Evolutionary conservation across 1,284 basidiomycete species (phyloP).

Genomic region (Cutaneotrichosporon sp.): DNA sequence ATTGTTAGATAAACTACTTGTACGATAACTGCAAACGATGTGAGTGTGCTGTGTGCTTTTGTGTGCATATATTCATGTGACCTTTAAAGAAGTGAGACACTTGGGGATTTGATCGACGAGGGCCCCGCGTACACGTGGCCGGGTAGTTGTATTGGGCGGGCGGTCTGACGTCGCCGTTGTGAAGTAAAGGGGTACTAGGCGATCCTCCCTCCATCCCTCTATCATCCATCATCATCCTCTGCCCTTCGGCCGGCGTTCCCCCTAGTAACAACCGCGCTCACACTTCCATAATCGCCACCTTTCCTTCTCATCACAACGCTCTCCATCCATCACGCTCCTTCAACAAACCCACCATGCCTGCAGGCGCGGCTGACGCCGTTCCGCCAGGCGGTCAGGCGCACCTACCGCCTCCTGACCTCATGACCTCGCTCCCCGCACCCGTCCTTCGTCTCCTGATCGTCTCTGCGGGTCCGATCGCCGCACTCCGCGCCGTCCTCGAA

Average conservation of each 20-base stretch:
- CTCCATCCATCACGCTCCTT: neutral
- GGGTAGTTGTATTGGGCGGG: neutral
- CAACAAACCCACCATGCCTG: conserved; percentile 11
- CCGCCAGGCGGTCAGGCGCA: conserved; percentile 9
- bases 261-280: neutral
- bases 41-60: neutral
- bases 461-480: conserved; percentile 60
- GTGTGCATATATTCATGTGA: neutral
- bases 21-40: neutral
- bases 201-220: too few relatives aligned
- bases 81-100: neutral
- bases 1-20: neutral
- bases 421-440: conserved; percentile 49
- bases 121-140: neutral
- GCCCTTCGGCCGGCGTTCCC: neutral
- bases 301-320: neutral
- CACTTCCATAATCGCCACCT: neutral
- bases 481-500: conserved; percentile 58
- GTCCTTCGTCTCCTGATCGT: conserved; percentile 51
- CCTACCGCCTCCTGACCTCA: conserved; percentile 34
- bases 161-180: conserved; percentile 6
- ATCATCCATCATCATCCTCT: neutral
- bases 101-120: neutral
- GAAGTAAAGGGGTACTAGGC: too few relatives aligned
- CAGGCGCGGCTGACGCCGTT: conserved; percentile 3